Base-by-base conservation (phyloP, 768 basidiomycete genomes). In the Amanita pseudoporphyria region DNA sequence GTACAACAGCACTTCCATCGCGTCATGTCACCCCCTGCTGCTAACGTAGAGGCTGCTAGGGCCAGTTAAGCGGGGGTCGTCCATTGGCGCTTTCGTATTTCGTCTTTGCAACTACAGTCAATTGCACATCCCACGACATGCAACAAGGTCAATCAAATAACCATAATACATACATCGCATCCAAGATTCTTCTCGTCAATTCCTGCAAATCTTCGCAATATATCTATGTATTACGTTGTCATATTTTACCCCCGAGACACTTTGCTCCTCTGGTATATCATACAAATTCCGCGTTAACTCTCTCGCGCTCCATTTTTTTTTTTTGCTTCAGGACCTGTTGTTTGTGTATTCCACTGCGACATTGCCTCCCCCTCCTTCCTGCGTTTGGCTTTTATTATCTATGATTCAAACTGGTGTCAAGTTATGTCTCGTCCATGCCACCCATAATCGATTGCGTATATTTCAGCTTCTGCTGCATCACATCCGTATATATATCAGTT, bases 1-100 rank as follows among this genome's bases (percentile, higher is more conserved):
- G 64, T 64, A 57, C 65, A 49, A 49, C 60, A 62, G 57, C 65
- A 66, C 61, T 66, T 63, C 45, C 63, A 64, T 60, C 58, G 56
- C 54, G 59, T 58, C 52, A 62, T 63, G 51, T 62, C 66, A 52
- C 63, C 60, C 21, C 56, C 64, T 53, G 56, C 58, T 60, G 62
- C 53, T 54, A 64, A 69, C 58, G 47, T 75, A 75, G 74, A 76
- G 64, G 70, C 71, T 61, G 62, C 71, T 56, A 67, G 69, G 62
- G 71, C 68, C 57, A 63, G 68, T 55, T 72, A 64, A 70, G 28
- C 26, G 19, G 41, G 49, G 40, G 10, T 49, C 10, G 49, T 31
- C 40, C 5, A 35, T 9, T 40, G 40, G 32, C 49, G 38, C 21
- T 43, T 33, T 45, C 18, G n/a, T 55, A 51, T 54, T 48, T 47